phyloP scores from a whole-genome alignment of 1,284 basidiomycete species.

The Leccinum ambiguum region DNA sequence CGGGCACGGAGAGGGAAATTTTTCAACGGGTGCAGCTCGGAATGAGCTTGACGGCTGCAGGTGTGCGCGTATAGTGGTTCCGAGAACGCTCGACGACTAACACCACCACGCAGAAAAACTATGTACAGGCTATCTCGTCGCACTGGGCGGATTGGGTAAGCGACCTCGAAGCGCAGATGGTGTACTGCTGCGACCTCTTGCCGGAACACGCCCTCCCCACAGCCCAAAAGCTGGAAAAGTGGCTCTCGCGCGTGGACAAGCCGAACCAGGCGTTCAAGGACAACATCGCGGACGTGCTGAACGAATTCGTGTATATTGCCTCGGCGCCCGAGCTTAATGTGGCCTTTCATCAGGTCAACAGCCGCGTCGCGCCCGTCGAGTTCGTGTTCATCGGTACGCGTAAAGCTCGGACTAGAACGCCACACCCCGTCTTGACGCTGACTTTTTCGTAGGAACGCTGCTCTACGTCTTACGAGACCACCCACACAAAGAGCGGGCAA shows the following conservation, averaged over 20 bases:
- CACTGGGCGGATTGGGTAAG: slow-evolving; percentile 57
- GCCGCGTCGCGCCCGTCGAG: slow-evolving; percentile 67
- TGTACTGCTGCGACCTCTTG: slow-evolving; percentile 60
- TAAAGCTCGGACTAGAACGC: not conserved
- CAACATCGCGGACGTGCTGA: slow-evolving; percentile 48
- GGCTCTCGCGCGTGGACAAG: slow-evolving; percentile 47
- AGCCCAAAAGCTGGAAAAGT: slow-evolving; percentile 54
- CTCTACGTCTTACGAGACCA: slow-evolving; percentile 49
- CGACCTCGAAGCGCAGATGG: slow-evolving; percentile 58
- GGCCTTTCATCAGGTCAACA: slow-evolving; percentile 49
- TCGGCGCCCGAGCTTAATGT: slow-evolving; percentile 34
- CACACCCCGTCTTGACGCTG: not conserved
- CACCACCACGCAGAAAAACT: slow-evolving; percentile 53
- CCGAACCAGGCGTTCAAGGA: slow-evolving; percentile 48
- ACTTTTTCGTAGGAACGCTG: slow-evolving; percentile 47
- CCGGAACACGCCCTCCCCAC: slow-evolving; percentile 50
- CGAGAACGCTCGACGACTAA: not conserved
- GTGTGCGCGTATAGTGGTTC: slow-evolving; percentile 33
- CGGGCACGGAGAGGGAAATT: slow-evolving; percentile 62
- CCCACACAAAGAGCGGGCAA: slow-evolving; percentile 36
- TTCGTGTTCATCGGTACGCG: slow-evolving; percentile 68
- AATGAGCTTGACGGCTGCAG: slow-evolving; percentile 64
- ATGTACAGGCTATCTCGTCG: slow-evolving; percentile 59
- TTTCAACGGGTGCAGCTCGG: slow-evolving; percentile 80
- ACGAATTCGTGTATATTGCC: slow-evolving; percentile 56